Evolutionary conservation across 176 grass and related monocot species (phyloP).

Genomic region (Pharus latifolius): DNA sequence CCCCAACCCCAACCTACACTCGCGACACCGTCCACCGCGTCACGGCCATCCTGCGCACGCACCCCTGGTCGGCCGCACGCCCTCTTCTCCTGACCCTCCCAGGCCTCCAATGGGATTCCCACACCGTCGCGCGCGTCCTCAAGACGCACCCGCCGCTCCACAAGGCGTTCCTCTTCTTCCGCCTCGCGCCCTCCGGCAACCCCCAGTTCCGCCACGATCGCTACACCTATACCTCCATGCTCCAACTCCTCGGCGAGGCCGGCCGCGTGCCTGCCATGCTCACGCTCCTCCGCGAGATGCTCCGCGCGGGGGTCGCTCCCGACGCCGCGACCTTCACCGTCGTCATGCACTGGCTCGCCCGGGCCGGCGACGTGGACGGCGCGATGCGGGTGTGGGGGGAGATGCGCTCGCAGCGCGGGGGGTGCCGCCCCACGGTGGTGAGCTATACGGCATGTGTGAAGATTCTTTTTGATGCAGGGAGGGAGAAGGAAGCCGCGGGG

Average conservation of each 20-base stretch:
- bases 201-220: conserved; percentile 57
- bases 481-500: conserved; percentile 15
- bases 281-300: conserved; percentile 54
- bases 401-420: conserved; percentile 24
- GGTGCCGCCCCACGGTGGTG: conserved; percentile 47
- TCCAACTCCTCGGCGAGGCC: conserved; percentile 66
- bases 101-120: conserved; percentile 56
- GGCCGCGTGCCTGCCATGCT: conserved; percentile 51
- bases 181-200: conserved; percentile 22
- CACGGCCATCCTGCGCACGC: conserved; percentile 42
- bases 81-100: conserved; percentile 39
- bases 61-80: conserved; percentile 37
- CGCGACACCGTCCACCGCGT: conserved; percentile 41
- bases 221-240: conserved; percentile 78
- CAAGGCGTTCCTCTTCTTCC: conserved; percentile 79
- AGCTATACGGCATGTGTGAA: conserved; percentile 68
- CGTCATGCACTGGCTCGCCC: conserved; percentile 59
- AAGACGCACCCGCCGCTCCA: conserved; percentile 71
- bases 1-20: conserved; percentile 25
- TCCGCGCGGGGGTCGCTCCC: conserved; percentile 19
- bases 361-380: conserved; percentile 39
- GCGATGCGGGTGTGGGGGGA: conserved; percentile 57
- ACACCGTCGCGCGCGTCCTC: conserved; percentile 62
- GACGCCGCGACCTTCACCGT: conserved; percentile 61
- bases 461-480: conserved; percentile 53